Evolutionary conservation across 768 basidiomycete species (phyloP).

Genomic region (Crepidotus variabilis): DNA sequence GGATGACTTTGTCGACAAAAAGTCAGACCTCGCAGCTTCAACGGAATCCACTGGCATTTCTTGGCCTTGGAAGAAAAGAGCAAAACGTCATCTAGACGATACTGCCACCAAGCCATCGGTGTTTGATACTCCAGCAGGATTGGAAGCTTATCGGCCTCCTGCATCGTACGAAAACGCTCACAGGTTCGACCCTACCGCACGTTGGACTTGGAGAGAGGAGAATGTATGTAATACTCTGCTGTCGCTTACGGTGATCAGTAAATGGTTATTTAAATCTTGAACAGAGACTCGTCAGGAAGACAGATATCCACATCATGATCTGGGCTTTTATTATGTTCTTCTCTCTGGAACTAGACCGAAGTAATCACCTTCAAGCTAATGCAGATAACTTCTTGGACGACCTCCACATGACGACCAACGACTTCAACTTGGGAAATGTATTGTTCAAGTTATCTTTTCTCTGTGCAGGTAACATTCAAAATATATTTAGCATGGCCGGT

Average conservation of each 20-base stretch:
- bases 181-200: slow-evolving; percentile 60
- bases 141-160: slow-evolving; percentile 50
- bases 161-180: slow-evolving; percentile 55
- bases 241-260: too few relatives aligned
- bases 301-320: slow-evolving; percentile 56
- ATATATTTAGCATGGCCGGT: neutral
- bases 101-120: slow-evolving; percentile 62
- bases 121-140: slow-evolving; percentile 51
- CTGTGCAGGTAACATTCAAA: slow-evolving; percentile 29
- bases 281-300: slow-evolving; percentile 51
- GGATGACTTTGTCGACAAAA: neutral
- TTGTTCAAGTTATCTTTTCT: slow-evolving; percentile 49
- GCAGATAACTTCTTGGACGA: slow-evolving; percentile 67
- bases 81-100: slow-evolving; percentile 37
- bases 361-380: slow-evolving; percentile 63
- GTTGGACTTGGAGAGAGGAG: slow-evolving; percentile 75
- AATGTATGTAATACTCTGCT: slow-evolving; percentile 28
- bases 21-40: too few relatives aligned
- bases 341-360: slow-evolving; percentile 52
- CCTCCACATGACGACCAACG: slow-evolving; percentile 56
- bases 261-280: neutral
- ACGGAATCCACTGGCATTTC: neutral
- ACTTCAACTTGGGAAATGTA: slow-evolving; percentile 63
- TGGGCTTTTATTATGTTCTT: slow-evolving; percentile 68
- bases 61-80: slow-evolving; percentile 2